Conservation (phyloP, 805 yeast species). For the Lipomyces anomalus region DNA sequence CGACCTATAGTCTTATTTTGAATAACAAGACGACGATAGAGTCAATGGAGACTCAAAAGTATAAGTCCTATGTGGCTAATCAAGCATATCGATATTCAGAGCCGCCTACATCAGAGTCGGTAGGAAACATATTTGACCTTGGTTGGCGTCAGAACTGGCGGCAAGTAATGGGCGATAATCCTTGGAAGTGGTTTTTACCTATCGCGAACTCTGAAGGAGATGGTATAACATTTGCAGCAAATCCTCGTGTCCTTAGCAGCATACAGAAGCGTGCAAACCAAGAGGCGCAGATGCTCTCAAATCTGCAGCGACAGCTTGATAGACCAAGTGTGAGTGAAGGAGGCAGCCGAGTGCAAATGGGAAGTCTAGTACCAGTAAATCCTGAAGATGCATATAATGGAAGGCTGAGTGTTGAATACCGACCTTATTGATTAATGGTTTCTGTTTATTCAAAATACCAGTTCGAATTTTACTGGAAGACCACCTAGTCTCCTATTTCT, state of each 20-base stretch:
- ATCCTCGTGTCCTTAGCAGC: conserved; percentile 27
- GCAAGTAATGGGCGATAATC: conserved; percentile 63
- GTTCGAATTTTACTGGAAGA: too few species aligned
- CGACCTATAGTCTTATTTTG: conserved; percentile 50
- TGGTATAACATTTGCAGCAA: conserved; percentile 33
- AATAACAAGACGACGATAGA: conserved; percentile 79
- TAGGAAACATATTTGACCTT: conserved; percentile 71
- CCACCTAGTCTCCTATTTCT: too few species aligned
- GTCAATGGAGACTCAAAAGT: conserved; percentile 39
- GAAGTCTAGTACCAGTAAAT: conserved; percentile 4
- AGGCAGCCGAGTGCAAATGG: not conserved
- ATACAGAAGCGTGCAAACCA: conserved; percentile 33
- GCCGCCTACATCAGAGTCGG: conserved; percentile 40
- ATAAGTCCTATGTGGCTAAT: conserved; percentile 33
- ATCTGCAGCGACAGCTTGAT: conserved; percentile 10
- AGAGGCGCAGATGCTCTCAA: conserved; percentile 26
- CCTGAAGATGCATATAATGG: conserved; percentile 18
- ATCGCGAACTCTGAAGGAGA: conserved; percentile 37
- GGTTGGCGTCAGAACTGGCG: conserved; percentile 61
- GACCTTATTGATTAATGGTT: too few species aligned
- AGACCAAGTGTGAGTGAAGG: not conserved
- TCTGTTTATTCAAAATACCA: too few species aligned
- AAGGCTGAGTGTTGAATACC: conserved; percentile 21
- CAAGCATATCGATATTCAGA: conserved; percentile 36
- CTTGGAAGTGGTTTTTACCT: conserved; percentile 72